phyloP scores from a whole-genome alignment of 306 rosid species.

The Herpetospermum pedunculosum region DNA sequence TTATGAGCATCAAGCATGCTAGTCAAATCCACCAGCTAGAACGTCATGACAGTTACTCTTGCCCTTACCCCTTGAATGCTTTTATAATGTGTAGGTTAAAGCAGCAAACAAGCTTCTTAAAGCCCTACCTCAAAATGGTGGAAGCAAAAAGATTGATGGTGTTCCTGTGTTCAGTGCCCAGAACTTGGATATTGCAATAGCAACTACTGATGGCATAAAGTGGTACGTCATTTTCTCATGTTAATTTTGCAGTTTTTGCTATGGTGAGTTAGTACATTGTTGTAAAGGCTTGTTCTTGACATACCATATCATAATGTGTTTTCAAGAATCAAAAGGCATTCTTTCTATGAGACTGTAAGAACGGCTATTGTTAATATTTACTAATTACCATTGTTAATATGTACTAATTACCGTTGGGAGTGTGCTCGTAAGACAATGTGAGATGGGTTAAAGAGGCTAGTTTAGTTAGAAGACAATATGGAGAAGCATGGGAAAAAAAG shows the following conservation, averaged over 20 bases:
- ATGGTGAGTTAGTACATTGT: background rate
- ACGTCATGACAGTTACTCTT: background rate
- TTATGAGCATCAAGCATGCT: background rate
- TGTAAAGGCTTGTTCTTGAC: background rate
- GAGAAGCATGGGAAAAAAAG: background rate
- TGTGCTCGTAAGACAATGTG: background rate
- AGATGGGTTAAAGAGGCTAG: background rate
- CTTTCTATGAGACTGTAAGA: background rate
- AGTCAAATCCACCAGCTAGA: constrained; percentile 3
- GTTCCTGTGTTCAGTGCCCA: constrained; percentile 96
- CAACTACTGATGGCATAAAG: constrained; percentile 75
- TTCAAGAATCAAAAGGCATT: background rate
- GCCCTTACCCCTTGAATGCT: constrained; percentile 4
- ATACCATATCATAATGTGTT: background rate
- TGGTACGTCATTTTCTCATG: constrained; percentile 42
- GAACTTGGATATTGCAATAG: constrained; percentile 90
- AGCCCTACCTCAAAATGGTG: constrained; percentile 37
- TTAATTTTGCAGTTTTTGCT: constrained; percentile 4
- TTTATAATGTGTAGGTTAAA: constrained; percentile 48
- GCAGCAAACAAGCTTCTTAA: constrained; percentile 86
- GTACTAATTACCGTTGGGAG: background rate
- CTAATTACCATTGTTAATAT: background rate
- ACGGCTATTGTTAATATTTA: background rate
- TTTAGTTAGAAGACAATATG: background rate
- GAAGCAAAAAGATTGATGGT: constrained; percentile 66